Base-by-base conservation (phyloP, 306 rosid genomes). In the Cicer arietinum region DNA sequence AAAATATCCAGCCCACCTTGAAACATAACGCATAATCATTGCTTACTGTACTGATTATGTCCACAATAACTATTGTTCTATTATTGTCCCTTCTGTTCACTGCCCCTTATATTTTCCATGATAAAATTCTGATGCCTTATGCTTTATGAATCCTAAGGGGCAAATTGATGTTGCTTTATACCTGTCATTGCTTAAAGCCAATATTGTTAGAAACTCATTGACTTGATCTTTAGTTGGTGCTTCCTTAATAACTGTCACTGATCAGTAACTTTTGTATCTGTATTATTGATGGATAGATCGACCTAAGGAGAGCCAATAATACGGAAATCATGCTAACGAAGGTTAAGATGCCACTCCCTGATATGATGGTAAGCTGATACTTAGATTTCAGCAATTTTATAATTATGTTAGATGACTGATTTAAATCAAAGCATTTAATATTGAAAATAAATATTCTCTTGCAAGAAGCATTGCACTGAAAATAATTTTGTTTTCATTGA, bases 261-360 rank as follows among this genome's bases (percentile, higher is more conserved):
- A 51, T 58, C 40, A 41, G 30, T 59, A 50, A 59, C 57, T 73
- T 71, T 18, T 70, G 8, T 77, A 7, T 73, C 64, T 72, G 35
- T 82, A 6, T 81, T 64, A 41, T 66, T 64, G 69, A 51, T 70
- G 83, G 83, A 83, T 83, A 95, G 99, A 65, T 95, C 84, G 99
- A 95, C 75, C 88, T 95, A 56, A 92, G 96, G 86, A 89, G 99
- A 88, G 98, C 98, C 52, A 86, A 95, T 73, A 95, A 95, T 82
- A 89, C 97, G 70, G 99, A 95, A 88, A 95, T 95, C 82, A 95
- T 95, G 99, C 99, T 95, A 77, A 92, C 99, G 56, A 92, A 95
- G 93, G 93, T 95, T 83, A 92, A 92, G 93, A 95, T 95, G 97
- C 97, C 98, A 20, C 99, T 95, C 77, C 82, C 99, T 77, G 99